phyloP scores from a whole-genome alignment of 2,329 filamentous ascomycete species.

The Fusarium buharicum region DNA sequence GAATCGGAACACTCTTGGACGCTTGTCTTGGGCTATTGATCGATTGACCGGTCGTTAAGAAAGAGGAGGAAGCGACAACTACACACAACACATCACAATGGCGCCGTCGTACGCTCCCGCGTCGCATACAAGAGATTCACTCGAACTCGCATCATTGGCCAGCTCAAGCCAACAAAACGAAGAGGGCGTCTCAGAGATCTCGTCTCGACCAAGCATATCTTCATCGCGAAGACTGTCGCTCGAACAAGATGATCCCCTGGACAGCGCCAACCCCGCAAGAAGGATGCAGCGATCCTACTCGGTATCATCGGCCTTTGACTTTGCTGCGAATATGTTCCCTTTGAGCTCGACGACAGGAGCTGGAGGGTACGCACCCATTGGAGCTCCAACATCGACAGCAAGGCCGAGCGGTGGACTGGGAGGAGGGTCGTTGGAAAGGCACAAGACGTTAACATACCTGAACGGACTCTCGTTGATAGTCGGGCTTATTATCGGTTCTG shows the following conservation, averaged over 20 bases:
- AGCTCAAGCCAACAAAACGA: constrained; percentile 73
- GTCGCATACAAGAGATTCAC: constrained; percentile 79
- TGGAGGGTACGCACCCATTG: constrained; percentile 84
- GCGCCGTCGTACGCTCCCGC: constrained; percentile 57
- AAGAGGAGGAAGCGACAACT: constrained; percentile 18
- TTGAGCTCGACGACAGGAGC: constrained; percentile 81
- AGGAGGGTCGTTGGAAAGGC: constrained; percentile 88
- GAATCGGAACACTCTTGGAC: constrained; percentile 29
- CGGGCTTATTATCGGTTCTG: constrained; percentile 93
- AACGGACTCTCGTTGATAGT: constrained; percentile 93
- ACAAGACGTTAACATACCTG: constrained; percentile 94
- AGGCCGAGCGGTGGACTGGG: constrained; percentile 63
- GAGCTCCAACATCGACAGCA: constrained; percentile 72
- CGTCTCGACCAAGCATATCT: constrained; percentile 85
- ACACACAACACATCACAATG: constrained; percentile 48
- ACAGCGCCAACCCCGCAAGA: constrained; percentile 63
- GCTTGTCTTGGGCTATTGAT: constrained; percentile 6
- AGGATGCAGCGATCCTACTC: constrained; percentile 78
- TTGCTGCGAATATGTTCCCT: constrained; percentile 91
- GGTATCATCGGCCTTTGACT: constrained; percentile 93
- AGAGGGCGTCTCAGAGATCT: constrained; percentile 69
- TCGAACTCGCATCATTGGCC: constrained; percentile 94
- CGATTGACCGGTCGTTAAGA: constrained; percentile 13
- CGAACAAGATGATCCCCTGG: constrained; percentile 80
- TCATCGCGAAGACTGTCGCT: constrained; percentile 94